A percentile compares a stretch with the other conserved stretches of the same genome.
Conservation (phyloP, 495 filamentous ascomycete genomes). For the Neurospora sp. region DNA sequence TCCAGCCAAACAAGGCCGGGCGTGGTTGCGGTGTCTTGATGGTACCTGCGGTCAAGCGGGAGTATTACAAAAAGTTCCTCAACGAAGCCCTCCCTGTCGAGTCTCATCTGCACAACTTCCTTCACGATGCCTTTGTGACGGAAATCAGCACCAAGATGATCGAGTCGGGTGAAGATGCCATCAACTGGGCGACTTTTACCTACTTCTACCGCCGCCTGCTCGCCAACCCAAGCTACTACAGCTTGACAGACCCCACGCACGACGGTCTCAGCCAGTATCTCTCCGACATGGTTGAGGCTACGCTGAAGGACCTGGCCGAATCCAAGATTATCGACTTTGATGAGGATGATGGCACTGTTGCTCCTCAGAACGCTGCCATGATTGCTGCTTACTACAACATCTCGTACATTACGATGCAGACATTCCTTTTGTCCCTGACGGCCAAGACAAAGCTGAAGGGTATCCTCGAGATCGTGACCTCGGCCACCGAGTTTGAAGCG, state of each 20-base stretch:
- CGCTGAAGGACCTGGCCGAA: slow-evolving; percentile 81
- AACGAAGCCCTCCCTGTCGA: slow-evolving; percentile 94
- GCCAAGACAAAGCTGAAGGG: slow-evolving; percentile 87
- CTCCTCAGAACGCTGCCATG: slow-evolving; percentile 89
- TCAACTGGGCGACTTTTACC: slow-evolving; percentile 96
- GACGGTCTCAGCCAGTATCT: slow-evolving; percentile 90
- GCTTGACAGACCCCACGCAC: slow-evolving; percentile 77
- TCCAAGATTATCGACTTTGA: slow-evolving; percentile 95
- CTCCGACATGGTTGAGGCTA: slow-evolving; percentile 90
- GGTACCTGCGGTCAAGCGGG: slow-evolving; percentile 85
- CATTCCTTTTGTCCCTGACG: slow-evolving; percentile 89
- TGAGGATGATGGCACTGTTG: slow-evolving; percentile 87
- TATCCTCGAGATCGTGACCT: slow-evolving; percentile 93
- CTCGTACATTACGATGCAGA: slow-evolving; percentile 99
- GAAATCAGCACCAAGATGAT: slow-evolving; percentile 94
- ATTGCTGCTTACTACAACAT: slow-evolving; percentile 99
- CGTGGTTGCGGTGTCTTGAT: slow-evolving; percentile 83
- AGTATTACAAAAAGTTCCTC: slow-evolving; percentile 98
- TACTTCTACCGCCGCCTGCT: slow-evolving; percentile 98
- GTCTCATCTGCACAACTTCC: slow-evolving; percentile 79
- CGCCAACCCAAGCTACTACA: slow-evolving; percentile 95
- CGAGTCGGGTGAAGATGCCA: slow-evolving; percentile 88
- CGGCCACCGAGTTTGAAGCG: slow-evolving; percentile 90
- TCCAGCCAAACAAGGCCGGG: slow-evolving; percentile 66
- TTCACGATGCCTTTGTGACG: slow-evolving; percentile 93